Evolutionary conservation across 306 rosid genomes (phyloP), one percentile per base, ranked within the genome.

Genomic region (Fragaria nilgerrensis): DNA sequence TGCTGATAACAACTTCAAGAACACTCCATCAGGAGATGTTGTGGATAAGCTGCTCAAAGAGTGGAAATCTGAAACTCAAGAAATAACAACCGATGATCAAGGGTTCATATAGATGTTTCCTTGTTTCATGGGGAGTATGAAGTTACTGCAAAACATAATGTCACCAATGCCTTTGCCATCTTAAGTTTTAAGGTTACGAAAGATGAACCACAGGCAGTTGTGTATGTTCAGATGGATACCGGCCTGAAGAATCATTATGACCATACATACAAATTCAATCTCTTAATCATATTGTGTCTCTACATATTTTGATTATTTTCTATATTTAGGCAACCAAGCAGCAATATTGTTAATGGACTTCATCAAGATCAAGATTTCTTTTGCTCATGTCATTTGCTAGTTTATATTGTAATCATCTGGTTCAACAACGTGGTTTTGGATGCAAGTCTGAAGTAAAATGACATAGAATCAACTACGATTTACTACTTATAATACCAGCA

Each of bases 71-170:
- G 73, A 50, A 37, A 77, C 84, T 61, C 59, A 25, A 12, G 75
- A 75, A 68, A 78, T 75, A 66, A 81, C 37, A 69, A 80, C 89
- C 39, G 96, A 91, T 74, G 75, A 45, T 68, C 80, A 20, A 68
- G 96, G 93, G 37, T 80, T 79, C 63, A 68, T 82, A 36, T 82
- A 36, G 89, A 91, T 14, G 53, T 81, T 84, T 87, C 85, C 44
- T 80, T 93, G 29, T 85, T 85, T 75, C 92, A 90, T 82, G 96
- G 97, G 71, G 97, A 91, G 19, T 91, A 88, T 84, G 87, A 79
- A 58, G 87, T 90, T 5, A 90, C 79, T 65, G 88, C 87, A 10
- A 77, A 73, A 63, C 84, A 88, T 80, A 90, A 87, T 65, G 19
- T 34, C 13, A 83, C 68, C 70, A 77, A 82, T 17, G 81, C 82